Evolutionary conservation across 352 stramenopile species (phyloP).

Genomic region (Plasmopara muralis): DNA sequence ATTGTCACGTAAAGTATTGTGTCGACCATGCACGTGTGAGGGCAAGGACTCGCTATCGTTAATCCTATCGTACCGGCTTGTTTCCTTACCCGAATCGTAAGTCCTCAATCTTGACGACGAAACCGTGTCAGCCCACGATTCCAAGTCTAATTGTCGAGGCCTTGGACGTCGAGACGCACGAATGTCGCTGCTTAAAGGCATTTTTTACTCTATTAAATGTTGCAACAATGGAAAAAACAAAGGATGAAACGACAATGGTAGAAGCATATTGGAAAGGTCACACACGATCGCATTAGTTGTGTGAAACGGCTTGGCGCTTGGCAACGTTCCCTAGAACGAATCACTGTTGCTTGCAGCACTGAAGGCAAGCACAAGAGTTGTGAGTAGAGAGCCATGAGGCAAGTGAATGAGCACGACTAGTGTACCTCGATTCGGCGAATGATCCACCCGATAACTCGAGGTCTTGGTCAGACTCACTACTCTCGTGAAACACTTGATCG

Average conservation of each 20-base stretch:
- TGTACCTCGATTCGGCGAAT: constrained; percentile 64
- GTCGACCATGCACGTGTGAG: too few species aligned
- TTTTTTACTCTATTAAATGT: constrained; percentile 4
- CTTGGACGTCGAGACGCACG: constrained; percentile 30
- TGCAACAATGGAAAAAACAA: constrained; percentile 20
- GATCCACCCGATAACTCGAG: constrained; percentile 53
- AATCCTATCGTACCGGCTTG: too few species aligned
- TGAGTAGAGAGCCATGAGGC: constrained; percentile 1
- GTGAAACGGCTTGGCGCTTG: too few species aligned
- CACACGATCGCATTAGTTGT: constrained; percentile 12
- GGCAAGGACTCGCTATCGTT: too few species aligned
- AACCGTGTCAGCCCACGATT: constrained; percentile 25
- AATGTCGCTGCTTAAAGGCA: constrained; percentile 23
- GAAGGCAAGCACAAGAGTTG: constrained; percentile 1
- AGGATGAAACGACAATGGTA: neutral
- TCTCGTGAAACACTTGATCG: constrained; percentile 9
- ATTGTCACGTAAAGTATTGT: neutral
- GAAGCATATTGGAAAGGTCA: constrained; percentile 13
- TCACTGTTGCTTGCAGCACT: constrained; percentile 48
- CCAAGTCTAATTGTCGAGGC: constrained; percentile 46
- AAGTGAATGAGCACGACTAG: neutral
- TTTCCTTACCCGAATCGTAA: neutral
- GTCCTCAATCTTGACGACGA: constrained; percentile 1
- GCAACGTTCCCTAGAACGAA: constrained; percentile 34
- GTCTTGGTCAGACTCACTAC: constrained; percentile 39